phyloP scores from a whole-genome alignment of 805 yeast species.

The Kodamaea kakaduensis region DNA sequence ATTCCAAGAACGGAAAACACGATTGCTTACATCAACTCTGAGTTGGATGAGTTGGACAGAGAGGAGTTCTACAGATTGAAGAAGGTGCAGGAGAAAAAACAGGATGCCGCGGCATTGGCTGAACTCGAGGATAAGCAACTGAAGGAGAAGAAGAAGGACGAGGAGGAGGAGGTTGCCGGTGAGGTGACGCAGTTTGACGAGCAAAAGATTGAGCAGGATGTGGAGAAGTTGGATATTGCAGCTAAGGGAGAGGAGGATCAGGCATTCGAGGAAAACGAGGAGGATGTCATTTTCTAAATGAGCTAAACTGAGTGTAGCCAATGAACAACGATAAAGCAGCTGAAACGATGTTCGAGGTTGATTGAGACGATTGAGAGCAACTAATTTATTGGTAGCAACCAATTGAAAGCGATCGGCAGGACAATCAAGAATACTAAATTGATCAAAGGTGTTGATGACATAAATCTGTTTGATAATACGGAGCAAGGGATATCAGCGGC shows the following conservation, averaged over 20 bases:
- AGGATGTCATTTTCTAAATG: slow-evolving; percentile 43
- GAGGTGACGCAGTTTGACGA: slow-evolving; percentile 6
- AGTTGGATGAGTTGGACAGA: slow-evolving; percentile 95
- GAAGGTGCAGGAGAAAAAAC: slow-evolving; percentile 94
- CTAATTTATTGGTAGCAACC: too few species aligned
- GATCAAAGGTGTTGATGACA: too few species aligned
- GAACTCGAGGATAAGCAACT: slow-evolving; percentile 47
- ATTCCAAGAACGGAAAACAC: slow-evolving; percentile 98
- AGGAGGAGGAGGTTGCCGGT: slow-evolving; percentile 16
- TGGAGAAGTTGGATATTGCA: slow-evolving; percentile 23
- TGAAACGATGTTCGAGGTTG: too few species aligned
- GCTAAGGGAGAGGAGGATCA: slow-evolving; percentile 17
- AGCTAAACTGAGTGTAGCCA: slow-evolving; percentile 1
- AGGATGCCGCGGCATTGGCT: slow-evolving; percentile 63
- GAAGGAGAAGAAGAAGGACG: slow-evolving; percentile 12
- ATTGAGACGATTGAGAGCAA: too few species aligned
- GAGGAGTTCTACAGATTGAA: slow-evolving; percentile 96
- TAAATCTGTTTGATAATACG: too few species aligned
- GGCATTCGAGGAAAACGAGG: slow-evolving; percentile 40
- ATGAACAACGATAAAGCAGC: too few species aligned
- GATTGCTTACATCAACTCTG: slow-evolving; percentile 85
- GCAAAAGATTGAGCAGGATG: slow-evolving; percentile 16
- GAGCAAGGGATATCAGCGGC: too few species aligned
- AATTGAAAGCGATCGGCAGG: too few species aligned
- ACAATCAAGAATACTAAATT: too few species aligned